Evolutionary conservation across 2,329 filamentous ascomycete species (phyloP), one percentile per base, ranked within the genome.

Genomic region (Aspergillus sojae): DNA sequence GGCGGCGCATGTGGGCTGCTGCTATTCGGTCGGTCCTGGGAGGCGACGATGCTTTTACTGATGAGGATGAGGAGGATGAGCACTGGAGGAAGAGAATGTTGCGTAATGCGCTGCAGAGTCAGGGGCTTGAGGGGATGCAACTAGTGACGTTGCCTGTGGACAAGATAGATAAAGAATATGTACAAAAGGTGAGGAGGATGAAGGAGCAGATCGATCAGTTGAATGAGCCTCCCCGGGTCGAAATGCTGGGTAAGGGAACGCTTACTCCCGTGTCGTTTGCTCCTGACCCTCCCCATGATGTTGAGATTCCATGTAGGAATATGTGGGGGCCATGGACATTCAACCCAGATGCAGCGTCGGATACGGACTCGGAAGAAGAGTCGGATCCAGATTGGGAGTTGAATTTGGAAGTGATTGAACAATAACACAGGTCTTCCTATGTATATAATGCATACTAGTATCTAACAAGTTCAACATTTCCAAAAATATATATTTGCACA

Each of bases 111-210:
- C 56, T 75, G 59, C 43, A 72, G 28, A 70, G 62, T 43, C 73
- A 74, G 57, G 75, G 75, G 1, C 61, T 77, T 7, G 69, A 72
- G 28, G 74, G 74, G 5, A 64, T 75, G 58, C 70, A 69, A 28
- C 69, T 77, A 66, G 69, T 76, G 41, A 71, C 71, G 61, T 21
- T 72, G 11, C 65, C 52, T 1, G 16, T 36, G 30, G 52, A 54
- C 5, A 54, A 16, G 32, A 36, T 54, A 12, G 52, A 36, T n/a
- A 23, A 36, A 23, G 30, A 12, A 6, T 54, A 36, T 21, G 11
- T 54, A 7, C 23, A 54, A 12, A 54, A 21, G 52, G 52, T 36
- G 30, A 36, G 52, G 52, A 14, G n/a, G 52, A 36, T 54, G 19
- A 54, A 54, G 30, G 4, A 36, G 30, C 52, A 54, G 19, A 36